Percentiles rank a stretch among this genome's conserved stretches.
Evolutionary conservation across 768 basidiomycete species (phyloP).

Genomic region (Infundibulicybe gibba): DNA sequence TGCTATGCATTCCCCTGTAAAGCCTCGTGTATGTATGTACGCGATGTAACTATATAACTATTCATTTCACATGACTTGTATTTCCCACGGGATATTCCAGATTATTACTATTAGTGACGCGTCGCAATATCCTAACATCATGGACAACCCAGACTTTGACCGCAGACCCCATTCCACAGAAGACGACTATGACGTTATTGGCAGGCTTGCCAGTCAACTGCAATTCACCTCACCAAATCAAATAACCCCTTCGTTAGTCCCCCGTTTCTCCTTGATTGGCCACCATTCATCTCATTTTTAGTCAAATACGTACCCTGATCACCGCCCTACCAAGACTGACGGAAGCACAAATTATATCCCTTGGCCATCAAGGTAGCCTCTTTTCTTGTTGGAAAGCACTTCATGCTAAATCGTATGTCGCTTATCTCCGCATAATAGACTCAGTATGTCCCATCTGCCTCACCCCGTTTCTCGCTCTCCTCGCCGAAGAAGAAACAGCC

Average conservation of each 20-base stretch:
- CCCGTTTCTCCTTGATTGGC: constrained; percentile 2
- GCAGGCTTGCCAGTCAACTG: too few relatives aligned
- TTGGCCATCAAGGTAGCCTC: constrained; percentile 42
- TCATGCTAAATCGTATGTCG: background rate
- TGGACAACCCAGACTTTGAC: too few relatives aligned
- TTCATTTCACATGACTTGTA: too few relatives aligned
- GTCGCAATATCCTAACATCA: too few relatives aligned
- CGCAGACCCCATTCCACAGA: too few relatives aligned
- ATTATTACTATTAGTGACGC: too few relatives aligned
- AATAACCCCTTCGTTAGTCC: constrained; percentile 10
- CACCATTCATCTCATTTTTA: constrained; percentile 9
- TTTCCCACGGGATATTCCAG: too few relatives aligned
- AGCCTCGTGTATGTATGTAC: too few relatives aligned
- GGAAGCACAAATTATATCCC: constrained; percentile 43
- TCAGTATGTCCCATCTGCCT: constrained; percentile 75
- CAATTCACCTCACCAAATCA: background rate
- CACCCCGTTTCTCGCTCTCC: constrained; percentile 58
- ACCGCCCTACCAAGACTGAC: constrained; percentile 44
- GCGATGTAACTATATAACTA: too few relatives aligned
- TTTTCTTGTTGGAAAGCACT: background rate
- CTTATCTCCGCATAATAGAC: constrained; percentile 35
- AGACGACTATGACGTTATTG: too few relatives aligned
- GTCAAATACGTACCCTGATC: constrained; percentile 38
- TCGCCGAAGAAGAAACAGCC: constrained; percentile 75
- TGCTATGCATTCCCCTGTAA: too few relatives aligned